A percentile compares a stretch with the other conserved stretches of the same genome.
These are phyloP conservation scores for Sclerotinia subarctica DNA, from an alignment of 2,329 filamentous ascomycete species.

Conservation along the genomic window DNA sequence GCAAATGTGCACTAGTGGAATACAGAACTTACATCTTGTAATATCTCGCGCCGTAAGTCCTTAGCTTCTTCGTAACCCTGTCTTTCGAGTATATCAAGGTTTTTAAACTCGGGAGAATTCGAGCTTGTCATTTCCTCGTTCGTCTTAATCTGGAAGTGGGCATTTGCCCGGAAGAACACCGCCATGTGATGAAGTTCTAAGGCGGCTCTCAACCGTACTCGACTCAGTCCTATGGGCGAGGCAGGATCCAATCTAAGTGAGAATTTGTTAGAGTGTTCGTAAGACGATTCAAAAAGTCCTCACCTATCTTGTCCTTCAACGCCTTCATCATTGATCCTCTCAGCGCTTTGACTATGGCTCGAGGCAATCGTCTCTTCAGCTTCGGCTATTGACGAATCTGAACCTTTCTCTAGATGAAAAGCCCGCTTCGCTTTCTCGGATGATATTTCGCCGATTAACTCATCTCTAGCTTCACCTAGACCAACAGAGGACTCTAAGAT, in stretches of 20 bases:
- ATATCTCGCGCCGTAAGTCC: conserved; percentile 69
- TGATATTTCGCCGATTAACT: conserved; percentile 50
- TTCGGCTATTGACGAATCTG: background rate
- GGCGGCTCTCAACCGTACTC: conserved; percentile 65
- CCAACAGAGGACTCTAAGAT: conserved; percentile 48
- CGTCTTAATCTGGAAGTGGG: conserved; percentile 77
- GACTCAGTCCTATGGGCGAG: conserved; percentile 53
- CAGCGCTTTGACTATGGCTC: background rate
- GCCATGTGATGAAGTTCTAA: conserved; percentile 80
- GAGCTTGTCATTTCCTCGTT: conserved; percentile 61
- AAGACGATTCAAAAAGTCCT: conserved; percentile 15
- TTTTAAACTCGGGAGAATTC: conserved; percentile 63
- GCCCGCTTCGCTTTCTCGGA: background rate
- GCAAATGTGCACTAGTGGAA: background rate
- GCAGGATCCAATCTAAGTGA: conserved; percentile 14
- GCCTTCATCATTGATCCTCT: background rate
- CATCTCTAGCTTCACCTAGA: conserved; percentile 62
- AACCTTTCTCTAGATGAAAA: background rate
- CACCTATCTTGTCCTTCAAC: conserved; percentile 36
- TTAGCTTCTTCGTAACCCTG: conserved; percentile 78
- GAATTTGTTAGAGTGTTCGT: background rate
- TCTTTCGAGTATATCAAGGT: conserved; percentile 67
- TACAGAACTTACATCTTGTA: conserved; percentile 48
- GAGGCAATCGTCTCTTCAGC: background rate
- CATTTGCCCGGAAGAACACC: conserved; percentile 80